Conservation (phyloP, 192 early-diverging fungal species). For the Nowakowskiella sp. region DNA sequence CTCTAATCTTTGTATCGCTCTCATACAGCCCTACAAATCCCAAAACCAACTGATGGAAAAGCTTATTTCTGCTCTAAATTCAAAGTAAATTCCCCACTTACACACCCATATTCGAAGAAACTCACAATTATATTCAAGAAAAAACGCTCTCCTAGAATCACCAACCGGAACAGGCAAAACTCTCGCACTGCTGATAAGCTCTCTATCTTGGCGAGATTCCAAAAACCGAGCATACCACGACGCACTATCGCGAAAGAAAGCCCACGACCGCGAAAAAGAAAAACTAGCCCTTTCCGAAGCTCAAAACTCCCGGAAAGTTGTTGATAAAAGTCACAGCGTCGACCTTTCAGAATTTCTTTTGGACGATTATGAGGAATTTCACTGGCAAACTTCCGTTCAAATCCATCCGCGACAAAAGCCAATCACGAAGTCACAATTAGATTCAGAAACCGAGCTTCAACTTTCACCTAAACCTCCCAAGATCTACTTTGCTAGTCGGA, state of each 20-base stretch:
- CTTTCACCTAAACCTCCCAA: constrained; percentile 3
- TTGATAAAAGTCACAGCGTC: background rate
- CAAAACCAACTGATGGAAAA: background rate
- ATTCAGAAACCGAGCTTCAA: too few relatives aligned
- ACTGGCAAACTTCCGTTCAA: background rate
- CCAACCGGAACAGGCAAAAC: constrained; percentile 16
- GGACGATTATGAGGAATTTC: background rate
- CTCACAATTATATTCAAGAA: too few relatives aligned
- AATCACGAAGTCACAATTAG: background rate
- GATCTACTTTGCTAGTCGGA: constrained; percentile 17
- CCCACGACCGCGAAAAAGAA: background rate
- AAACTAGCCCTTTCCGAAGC: background rate
- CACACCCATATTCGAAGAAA: background rate
- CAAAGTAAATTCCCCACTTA: background rate
- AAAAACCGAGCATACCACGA: constrained; percentile 5
- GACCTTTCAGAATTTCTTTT: background rate
- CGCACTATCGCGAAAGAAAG: background rate
- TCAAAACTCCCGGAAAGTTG: background rate
- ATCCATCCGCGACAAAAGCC: background rate
- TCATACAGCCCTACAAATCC: background rate
- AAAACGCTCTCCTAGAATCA: too few relatives aligned
- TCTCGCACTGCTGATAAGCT: constrained; percentile 5
- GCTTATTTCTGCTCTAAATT: background rate
- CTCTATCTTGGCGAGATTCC: constrained; percentile 12
- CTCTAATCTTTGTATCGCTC: too few relatives aligned